These are phyloP conservation scores for Magnusiomyces magnusii DNA, from an alignment of 1,139 yeast genomes.

Conservation along the genomic window DNA sequence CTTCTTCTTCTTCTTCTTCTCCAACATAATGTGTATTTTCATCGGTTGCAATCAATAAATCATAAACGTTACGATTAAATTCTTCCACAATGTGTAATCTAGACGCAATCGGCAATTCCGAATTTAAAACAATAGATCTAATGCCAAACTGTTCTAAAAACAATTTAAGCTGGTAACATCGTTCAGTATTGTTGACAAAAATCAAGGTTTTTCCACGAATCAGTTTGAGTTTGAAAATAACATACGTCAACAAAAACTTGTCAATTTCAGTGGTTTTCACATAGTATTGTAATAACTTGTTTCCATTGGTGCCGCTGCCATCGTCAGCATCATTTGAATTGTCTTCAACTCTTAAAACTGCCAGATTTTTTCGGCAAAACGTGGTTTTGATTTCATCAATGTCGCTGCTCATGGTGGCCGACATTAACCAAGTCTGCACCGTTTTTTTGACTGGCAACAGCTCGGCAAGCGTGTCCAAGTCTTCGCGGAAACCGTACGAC, in stretches of 20 bases:
- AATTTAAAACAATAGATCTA: slow-evolving; percentile 77
- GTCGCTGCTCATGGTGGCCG: slow-evolving; percentile 91
- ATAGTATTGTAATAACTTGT: slow-evolving; percentile 72
- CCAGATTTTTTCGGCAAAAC: slow-evolving; percentile 74
- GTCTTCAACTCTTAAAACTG: slow-evolving; percentile 60
- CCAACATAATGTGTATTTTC: slow-evolving; percentile 50
- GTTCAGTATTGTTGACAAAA: slow-evolving; percentile 89
- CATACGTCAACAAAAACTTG: slow-evolving; percentile 83
- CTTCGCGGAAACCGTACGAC: slow-evolving; percentile 88
- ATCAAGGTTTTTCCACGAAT: slow-evolving; percentile 87
- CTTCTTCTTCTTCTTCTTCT: slow-evolving; percentile 43
- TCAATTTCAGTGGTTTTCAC: slow-evolving; percentile 85
- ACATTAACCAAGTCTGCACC: slow-evolving; percentile 88
- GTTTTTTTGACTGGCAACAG: slow-evolving; percentile 64
- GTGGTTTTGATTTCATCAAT: slow-evolving; percentile 63
- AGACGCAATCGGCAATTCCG: slow-evolving; percentile 89
- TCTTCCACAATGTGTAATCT: slow-evolving; percentile 93
- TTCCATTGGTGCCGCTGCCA: slow-evolving; percentile 30
- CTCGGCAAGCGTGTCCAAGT: slow-evolving; percentile 53
- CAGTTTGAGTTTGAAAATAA: slow-evolving; percentile 78
- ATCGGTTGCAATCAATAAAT: slow-evolving; percentile 89
- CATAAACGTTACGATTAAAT: slow-evolving; percentile 84
- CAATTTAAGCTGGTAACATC: slow-evolving; percentile 87
- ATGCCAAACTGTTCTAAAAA: slow-evolving; percentile 95
- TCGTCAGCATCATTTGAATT: slow-evolving; percentile 41